Evolutionary conservation across 352 stramenopile genomes (phyloP), one percentile per base, ranked within the genome.

Genomic region (Phytophthora melonis): DNA sequence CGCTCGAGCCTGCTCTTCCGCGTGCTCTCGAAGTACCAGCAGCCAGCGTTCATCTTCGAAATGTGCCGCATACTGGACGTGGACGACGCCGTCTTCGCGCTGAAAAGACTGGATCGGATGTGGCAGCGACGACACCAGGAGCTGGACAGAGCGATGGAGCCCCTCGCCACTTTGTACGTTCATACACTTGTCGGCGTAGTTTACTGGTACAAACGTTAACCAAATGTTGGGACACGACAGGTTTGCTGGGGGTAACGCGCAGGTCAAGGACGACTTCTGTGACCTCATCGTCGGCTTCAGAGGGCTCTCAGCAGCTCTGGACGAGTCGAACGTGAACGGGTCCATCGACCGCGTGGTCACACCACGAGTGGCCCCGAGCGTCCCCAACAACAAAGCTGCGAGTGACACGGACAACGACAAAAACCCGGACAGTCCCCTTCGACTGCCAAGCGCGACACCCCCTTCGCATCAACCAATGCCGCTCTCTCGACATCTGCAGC

Each of bases 21-120:
- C 18, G 81, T 92, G 13, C 72, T 93, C 6, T 78, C 79, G 3
- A 79, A 80, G 66, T 91, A 79, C 53, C 72, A 80, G 32, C 77
- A 83, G 21, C 84, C 84, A 8, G 67, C 21, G 5, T 90, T 92
- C 45, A 72, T 93, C 21, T 91, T 90, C 21, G 80, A 86, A n/a
- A 89, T 93, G 74, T 90, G 82, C 45, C 76, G 84, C 13, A 75
- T 92, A 21, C 63, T 90, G 41, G 86, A 93, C 53, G 61, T 87
- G 30, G 86, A 93, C 39, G 84, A 93, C 58, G 80, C 86, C 1
- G 60, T 91, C 13, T 93, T 91, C n/a, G 78, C 83, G 7, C 64
- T 93, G 19, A 82, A 79, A 39, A 66, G 82, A n/a, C 74, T 93
- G 13, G 83, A 93, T 34, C 82, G 71, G n/a, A 84, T 90, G 71